Evolutionary conservation across 371 early-diverging fungal genomes (phyloP).

Genomic region (Capillidium rhysosporum): DNA sequence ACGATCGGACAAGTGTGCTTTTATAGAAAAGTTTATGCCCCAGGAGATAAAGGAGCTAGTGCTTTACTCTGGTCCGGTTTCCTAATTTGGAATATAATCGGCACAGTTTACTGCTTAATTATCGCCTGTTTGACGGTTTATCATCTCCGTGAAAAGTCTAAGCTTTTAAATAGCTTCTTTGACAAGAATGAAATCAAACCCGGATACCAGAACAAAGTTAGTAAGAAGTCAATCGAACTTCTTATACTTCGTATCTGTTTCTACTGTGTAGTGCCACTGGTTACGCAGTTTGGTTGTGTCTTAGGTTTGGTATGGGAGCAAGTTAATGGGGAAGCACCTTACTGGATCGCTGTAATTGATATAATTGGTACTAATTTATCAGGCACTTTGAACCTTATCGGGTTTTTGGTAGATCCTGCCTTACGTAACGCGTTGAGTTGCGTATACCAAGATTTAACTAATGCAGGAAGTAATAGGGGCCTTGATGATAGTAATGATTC

Average conservation of each 20-base stretch:
- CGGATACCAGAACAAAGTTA: not conserved
- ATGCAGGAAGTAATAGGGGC: not conserved
- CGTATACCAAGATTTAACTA: not conserved
- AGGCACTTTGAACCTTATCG: not conserved
- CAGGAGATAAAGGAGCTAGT: not conserved
- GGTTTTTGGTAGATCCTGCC: not conserved
- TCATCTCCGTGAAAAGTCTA: too few relatives aligned
- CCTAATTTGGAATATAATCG: not conserved
- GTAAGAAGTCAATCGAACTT: not conserved
- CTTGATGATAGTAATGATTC: not conserved
- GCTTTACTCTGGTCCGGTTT: not conserved
- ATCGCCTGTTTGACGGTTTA: not conserved
- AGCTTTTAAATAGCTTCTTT: too few relatives aligned
- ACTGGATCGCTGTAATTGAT: not conserved
- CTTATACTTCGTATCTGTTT: not conserved
- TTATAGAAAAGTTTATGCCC: not conserved
- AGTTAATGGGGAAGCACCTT: not conserved
- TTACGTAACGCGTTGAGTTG: not conserved
- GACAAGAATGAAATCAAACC: too few relatives aligned
- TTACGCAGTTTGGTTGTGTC: not conserved
- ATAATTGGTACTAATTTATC: not conserved
- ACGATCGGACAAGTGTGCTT: not conserved
- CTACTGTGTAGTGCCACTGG: not conserved
- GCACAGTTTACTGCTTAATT: not conserved
- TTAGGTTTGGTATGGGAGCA: not conserved